These are phyloP conservation scores for Podaxis sp. DNA, from an alignment of 768 basidiomycete genomes.

Conservation along the genomic window DNA sequence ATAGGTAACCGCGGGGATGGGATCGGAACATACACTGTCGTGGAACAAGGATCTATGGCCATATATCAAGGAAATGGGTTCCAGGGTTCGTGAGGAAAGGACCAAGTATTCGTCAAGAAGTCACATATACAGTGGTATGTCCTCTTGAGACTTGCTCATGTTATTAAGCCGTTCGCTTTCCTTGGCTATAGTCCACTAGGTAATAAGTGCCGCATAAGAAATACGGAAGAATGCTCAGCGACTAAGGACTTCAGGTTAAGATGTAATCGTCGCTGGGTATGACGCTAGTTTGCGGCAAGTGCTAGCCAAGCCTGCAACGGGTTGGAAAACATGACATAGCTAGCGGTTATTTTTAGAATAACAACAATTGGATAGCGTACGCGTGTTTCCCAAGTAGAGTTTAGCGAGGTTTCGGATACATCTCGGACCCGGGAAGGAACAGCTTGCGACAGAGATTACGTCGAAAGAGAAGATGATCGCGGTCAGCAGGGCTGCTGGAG, in stretches of 20 bases:
- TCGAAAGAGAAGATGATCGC: constrained; percentile 56
- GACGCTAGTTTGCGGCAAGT: constrained; percentile 38
- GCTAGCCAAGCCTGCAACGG: constrained; percentile 50
- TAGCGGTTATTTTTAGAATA: not conserved
- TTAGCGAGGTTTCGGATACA: constrained; percentile 37
- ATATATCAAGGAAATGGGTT: not conserved
- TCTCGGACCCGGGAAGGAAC: constrained; percentile 41
- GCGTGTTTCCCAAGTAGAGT: not conserved
- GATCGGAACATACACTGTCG: not conserved
- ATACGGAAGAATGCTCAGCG: not conserved
- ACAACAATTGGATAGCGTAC: not conserved
- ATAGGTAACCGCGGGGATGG: not conserved
- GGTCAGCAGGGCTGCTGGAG: constrained; percentile 43
- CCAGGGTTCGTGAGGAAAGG: not conserved
- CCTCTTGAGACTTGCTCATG: not conserved
- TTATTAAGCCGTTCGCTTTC: not conserved
- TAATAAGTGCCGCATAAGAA: not conserved
- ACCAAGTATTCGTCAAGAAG: not conserved
- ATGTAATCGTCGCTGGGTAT: not conserved
- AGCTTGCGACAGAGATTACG: constrained; percentile 40
- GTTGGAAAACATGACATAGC: not conserved
- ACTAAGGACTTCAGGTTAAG: not conserved
- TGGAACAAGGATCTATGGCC: not conserved
- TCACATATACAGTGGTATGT: not conserved
- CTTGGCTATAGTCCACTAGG: not conserved